These are phyloP conservation scores for Sindora glabra DNA, from an alignment of 306 rosid genomes.

Conservation along the genomic window DNA sequence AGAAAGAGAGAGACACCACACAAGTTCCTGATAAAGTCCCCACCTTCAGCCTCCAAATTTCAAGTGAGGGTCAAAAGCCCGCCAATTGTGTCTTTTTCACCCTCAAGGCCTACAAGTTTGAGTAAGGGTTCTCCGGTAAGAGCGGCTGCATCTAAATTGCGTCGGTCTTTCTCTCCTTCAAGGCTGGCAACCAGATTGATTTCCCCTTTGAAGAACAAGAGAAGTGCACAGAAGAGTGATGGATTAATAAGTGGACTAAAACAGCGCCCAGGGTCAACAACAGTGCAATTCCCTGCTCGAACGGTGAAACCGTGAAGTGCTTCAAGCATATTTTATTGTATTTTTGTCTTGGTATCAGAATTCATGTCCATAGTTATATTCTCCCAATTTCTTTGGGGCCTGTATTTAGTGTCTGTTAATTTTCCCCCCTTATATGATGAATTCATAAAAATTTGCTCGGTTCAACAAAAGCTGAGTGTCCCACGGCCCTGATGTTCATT, in stretches of 20 bases:
- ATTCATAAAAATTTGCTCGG: no score
- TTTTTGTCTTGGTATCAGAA: constrained; percentile 13
- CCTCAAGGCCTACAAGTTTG: constrained; percentile 27
- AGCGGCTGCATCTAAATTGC: constrained; percentile 50
- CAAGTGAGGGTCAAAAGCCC: constrained; percentile 56
- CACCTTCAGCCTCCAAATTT: constrained; percentile 52
- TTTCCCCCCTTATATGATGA: no score
- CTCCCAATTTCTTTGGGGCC: neutral
- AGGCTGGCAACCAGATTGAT: constrained; percentile 62
- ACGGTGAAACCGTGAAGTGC: constrained; percentile 19
- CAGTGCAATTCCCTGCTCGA: constrained; percentile 37
- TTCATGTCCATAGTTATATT: constrained; percentile 51
- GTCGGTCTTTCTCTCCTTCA: constrained; percentile 71
- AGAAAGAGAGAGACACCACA: constrained; percentile 61
- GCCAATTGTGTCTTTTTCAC: constrained; percentile 43
- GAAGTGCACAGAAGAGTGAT: constrained; percentile 32
- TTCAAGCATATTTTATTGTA: neutral
- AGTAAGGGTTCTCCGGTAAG: constrained; percentile 59
- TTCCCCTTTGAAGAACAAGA: constrained; percentile 66
- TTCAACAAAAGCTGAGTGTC: no score
- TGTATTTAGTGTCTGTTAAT: no score
- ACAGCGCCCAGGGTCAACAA: constrained; percentile 45
- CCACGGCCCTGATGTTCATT: no score
- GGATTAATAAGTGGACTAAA: constrained; percentile 47
- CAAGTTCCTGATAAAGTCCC: constrained; percentile 80